Evolutionary conservation across 2,329 filamentous ascomycete genomes (phyloP), one percentile per base, ranked within the genome.

Genomic region (Hypoxylon sp.): DNA sequence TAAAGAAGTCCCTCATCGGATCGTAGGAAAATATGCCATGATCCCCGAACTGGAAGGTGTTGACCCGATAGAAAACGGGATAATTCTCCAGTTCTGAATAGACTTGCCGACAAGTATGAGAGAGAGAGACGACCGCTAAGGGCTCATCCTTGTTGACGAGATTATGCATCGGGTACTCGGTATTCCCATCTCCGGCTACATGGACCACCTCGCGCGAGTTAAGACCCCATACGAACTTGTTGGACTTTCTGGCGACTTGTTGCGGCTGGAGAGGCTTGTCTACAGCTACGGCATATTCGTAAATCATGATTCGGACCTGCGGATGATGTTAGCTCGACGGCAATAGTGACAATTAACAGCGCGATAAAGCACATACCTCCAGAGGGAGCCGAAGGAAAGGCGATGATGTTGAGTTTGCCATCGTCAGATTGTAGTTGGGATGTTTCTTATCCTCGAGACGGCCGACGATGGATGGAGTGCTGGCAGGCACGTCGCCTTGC

Each of bases 11-110:
- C 9, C 8, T 25, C 6, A 7, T 5, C 5, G 7, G 1, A 7
- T 4, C 25, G 5, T 6, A 25, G 21, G 21, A 25, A 25, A 25
- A n/a, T n/a, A n/a, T n/a, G n/a, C n/a, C n/a, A n/a, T n/a, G n/a
- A n/a, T n/a, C n/a, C n/a, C n/a, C n/a, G 17, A 50, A 43, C 1
- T 19, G 3, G n/a, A 50, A 45, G 6, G 20, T 20, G 7, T 51
- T 51, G 8, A 45, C 27, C 1, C 29, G 20, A 17, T 51, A 51
- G 21, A 51, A 51, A 3, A 41, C 40, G 5, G 40, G 47, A 3
- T 1, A 13, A 7, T 1, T 2, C 17, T 40, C 12, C 1, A 51
- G 27, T 1, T 51, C 40, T 2, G 7, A 1, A 8, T 45, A 38
- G 4, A 35, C 23, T 4, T 8, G 19, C 29, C 27, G 34, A 6